A percentile compares a stretch with the other conserved stretches of the same genome.
These are phyloP conservation scores for Amanita inopinata DNA, from an alignment of 768 basidiomycete species.

Conservation along the genomic window DNA sequence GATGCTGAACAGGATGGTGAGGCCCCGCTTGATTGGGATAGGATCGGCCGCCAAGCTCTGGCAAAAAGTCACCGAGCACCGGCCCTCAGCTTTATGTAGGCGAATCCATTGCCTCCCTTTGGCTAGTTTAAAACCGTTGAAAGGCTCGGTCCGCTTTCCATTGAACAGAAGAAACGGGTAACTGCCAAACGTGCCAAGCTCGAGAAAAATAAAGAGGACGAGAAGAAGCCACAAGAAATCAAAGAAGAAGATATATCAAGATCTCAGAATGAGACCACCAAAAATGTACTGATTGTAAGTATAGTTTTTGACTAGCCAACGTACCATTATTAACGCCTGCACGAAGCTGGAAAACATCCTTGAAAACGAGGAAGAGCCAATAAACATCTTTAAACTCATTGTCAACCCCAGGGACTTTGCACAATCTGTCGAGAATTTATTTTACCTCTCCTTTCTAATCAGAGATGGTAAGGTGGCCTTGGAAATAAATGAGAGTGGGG, in stretches of 20 bases:
- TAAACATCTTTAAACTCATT: slow-evolving; percentile 82
- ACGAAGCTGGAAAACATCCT: slow-evolving; percentile 56
- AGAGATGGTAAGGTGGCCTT: slow-evolving; percentile 75
- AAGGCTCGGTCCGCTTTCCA: slow-evolving; percentile 86
- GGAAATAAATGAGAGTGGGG: slow-evolving; percentile 55
- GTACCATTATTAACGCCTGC: neutral
- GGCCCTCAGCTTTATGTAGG: slow-evolving; percentile 83
- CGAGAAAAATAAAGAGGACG: slow-evolving; percentile 63
- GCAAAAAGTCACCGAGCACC: slow-evolving; percentile 74
- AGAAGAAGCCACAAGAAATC: slow-evolving; percentile 68
- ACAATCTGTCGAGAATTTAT: slow-evolving; percentile 94
- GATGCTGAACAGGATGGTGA: slow-evolving; percentile 43
- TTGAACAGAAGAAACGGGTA: slow-evolving; percentile 74
- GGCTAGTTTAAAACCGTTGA: slow-evolving; percentile 12
- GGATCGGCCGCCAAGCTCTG: slow-evolving; percentile 76
- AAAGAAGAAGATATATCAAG: slow-evolving; percentile 75
- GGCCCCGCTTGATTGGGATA: slow-evolving; percentile 66
- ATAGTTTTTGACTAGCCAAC: neutral
- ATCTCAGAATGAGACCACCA: slow-evolving; percentile 83
- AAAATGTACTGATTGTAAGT: slow-evolving; percentile 69
- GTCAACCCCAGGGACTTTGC: slow-evolving; percentile 87
- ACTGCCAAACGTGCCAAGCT: slow-evolving; percentile 51
- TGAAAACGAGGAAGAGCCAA: slow-evolving; percentile 28
- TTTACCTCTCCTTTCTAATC: slow-evolving; percentile 90
- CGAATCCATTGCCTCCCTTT: neutral